These are phyloP conservation scores for Bretschneidera sinensis DNA, from an alignment of 345 rosid genomes.

Conservation along the genomic window DNA sequence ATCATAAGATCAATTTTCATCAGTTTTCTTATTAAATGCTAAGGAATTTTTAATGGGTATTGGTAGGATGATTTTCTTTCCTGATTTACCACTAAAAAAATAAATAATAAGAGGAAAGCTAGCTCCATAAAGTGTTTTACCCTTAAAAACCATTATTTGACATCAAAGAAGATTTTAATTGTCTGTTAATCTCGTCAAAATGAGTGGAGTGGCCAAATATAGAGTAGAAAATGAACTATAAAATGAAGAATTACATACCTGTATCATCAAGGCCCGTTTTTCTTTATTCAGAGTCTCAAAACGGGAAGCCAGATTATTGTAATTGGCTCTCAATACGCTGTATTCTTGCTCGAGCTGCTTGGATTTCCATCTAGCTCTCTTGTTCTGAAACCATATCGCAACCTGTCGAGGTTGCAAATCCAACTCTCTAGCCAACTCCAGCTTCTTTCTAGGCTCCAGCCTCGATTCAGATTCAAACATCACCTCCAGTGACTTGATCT, in stretches of 20 bases:
- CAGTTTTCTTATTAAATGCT: not conserved
- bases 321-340: constrained; percentile 44
- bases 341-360: constrained; percentile 78
- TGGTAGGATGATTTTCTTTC: too few relatives aligned
- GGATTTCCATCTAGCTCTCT: constrained; percentile 80
- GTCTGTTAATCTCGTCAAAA: too few relatives aligned
- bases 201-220: too few relatives aligned
- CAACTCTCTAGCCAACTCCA: constrained; percentile 67
- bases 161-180: too few relatives aligned
- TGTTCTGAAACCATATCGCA: constrained; percentile 89
- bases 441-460: constrained; percentile 70
- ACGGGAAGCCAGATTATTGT: constrained; percentile 44
- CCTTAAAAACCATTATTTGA: too few relatives aligned
- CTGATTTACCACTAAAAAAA: too few relatives aligned
- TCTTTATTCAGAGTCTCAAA: constrained; percentile 63
- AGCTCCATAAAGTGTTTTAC: too few relatives aligned
- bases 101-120: too few relatives aligned
- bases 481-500: constrained; percentile 62
- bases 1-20: not conserved
- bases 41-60: too few relatives aligned
- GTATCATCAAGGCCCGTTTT: constrained; percentile 46
- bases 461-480: constrained; percentile 69
- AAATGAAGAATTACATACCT: constrained; percentile 36
- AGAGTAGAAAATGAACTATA: too few relatives aligned
- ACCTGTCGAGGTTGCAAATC: constrained; percentile 87